A percentile compares a stretch with the other conserved stretches of the same genome.
Evolutionary conservation across 179 eudicot species (phyloP).

Genomic region (Camellia oleifera): DNA sequence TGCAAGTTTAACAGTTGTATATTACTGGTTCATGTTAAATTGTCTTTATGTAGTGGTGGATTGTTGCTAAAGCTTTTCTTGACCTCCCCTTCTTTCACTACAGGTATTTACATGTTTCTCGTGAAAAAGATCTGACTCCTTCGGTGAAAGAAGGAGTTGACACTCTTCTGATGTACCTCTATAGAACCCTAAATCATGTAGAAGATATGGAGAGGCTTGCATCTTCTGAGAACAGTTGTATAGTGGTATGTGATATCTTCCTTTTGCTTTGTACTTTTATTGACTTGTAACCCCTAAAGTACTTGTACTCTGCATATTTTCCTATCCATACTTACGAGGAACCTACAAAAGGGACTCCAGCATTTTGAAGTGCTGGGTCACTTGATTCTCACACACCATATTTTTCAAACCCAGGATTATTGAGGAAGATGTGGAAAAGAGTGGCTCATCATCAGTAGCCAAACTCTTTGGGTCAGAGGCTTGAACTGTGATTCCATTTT

Average conservation of each 20-base stretch:
- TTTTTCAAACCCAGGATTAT: not conserved
- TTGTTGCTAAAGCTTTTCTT: conserved; percentile 15
- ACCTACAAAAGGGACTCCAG: conserved; percentile 4
- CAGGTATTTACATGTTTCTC: conserved; percentile 73
- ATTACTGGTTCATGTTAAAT: not conserved
- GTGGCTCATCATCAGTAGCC: conserved; percentile 6
- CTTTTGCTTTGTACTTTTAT: conserved; percentile 12
- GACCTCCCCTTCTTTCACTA: not conserved
- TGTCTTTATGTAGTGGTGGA: not conserved
- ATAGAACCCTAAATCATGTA: conserved; percentile 62
- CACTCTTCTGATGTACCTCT: conserved; percentile 91
- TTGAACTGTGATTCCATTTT: conserved; percentile 8
- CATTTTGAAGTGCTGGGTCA: conserved; percentile 9
- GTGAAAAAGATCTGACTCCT: conserved; percentile 55
- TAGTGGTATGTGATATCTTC: conserved; percentile 63
- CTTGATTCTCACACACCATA: not conserved
- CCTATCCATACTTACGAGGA: not conserved
- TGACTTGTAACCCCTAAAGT: not conserved
- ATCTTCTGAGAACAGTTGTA: conserved; percentile 84
- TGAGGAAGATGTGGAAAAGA: not conserved
- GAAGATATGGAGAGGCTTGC: conserved; percentile 94
- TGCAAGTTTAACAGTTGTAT: not conserved
- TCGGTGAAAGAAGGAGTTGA: conserved; percentile 91
- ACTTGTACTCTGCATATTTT: not conserved
- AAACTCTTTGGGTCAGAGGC: not conserved